phyloP scores from a whole-genome alignment of 108 stramenopile species.

The Parietichytrium sp. region DNA sequence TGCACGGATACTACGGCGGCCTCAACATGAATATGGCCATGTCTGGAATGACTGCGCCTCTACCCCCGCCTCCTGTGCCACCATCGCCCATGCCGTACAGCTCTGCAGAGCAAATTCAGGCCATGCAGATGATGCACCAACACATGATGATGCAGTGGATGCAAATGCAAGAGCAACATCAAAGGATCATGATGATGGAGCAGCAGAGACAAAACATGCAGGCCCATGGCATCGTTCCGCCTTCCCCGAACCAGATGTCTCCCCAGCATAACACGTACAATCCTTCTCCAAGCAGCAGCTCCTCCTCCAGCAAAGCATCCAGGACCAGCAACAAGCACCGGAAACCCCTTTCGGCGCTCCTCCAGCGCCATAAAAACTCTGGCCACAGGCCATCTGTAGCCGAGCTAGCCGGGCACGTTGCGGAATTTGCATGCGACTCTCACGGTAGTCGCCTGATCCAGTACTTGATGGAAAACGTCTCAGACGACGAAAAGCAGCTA shows the following conservation, averaged over 20 bases:
- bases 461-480: background rate
- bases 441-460: constrained; percentile 29
- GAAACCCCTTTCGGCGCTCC: background rate
- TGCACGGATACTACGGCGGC: background rate
- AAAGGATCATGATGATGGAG: background rate
- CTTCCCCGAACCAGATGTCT: background rate
- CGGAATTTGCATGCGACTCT: constrained; percentile 2
- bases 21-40: background rate
- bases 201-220: constrained; percentile 13
- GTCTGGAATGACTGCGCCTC: background rate
- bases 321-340: background rate
- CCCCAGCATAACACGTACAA: background rate
- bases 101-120: constrained; percentile 21
- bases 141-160: constrained; percentile 36
- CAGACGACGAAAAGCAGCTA: background rate
- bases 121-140: background rate
- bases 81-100: too few species aligned
- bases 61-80: background rate
- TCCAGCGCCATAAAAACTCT: constrained; percentile 17
- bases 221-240: background rate
- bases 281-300: background rate
- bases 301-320: background rate
- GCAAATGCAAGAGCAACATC: constrained; percentile 28
- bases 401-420: background rate
- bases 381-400: background rate